phyloP scores from a whole-genome alignment of 306 rosid species.

The Hippophae tibetana region DNA sequence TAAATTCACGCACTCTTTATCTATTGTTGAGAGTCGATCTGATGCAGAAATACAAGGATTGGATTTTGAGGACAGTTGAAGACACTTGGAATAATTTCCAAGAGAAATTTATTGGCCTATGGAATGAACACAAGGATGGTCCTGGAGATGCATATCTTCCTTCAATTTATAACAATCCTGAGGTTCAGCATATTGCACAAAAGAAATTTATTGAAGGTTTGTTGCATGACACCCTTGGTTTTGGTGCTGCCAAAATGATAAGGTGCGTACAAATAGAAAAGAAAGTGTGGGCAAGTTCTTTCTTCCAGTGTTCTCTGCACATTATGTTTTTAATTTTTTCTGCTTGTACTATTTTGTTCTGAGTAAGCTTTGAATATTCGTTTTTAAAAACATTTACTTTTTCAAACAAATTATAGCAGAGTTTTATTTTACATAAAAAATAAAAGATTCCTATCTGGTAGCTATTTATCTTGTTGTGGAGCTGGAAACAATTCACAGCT shows the following conservation, averaged over 20 bases:
- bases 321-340: too few species aligned
- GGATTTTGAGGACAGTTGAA: conserved; percentile 72
- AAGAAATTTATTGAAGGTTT: conserved; percentile 49
- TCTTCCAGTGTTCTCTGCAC: too few species aligned
- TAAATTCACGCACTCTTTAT: too few species aligned
- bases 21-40: background rate
- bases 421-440: too few species aligned
- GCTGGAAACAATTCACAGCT: too few species aligned
- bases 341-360: too few species aligned
- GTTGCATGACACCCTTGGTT: conserved; percentile 76
- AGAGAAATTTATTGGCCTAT: conserved; percentile 52
- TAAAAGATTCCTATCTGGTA: too few species aligned
- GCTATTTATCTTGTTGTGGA: too few species aligned
- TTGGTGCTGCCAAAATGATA: conserved; percentile 91
- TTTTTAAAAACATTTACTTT: too few species aligned
- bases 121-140: conserved; percentile 68
- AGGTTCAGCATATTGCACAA: conserved; percentile 52
- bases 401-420: too few species aligned
- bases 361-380: too few species aligned
- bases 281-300: too few species aligned
- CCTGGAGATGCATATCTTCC: conserved; percentile 86
- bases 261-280: conserved; percentile 44
- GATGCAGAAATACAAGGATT: conserved; percentile 62
- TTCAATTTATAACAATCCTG: conserved; percentile 53
- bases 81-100: conserved; percentile 73